These are phyloP conservation scores for Cladosporium cucumerinum DNA, from an alignment of 2,329 filamentous ascomycete genomes.

Conservation along the genomic window DNA sequence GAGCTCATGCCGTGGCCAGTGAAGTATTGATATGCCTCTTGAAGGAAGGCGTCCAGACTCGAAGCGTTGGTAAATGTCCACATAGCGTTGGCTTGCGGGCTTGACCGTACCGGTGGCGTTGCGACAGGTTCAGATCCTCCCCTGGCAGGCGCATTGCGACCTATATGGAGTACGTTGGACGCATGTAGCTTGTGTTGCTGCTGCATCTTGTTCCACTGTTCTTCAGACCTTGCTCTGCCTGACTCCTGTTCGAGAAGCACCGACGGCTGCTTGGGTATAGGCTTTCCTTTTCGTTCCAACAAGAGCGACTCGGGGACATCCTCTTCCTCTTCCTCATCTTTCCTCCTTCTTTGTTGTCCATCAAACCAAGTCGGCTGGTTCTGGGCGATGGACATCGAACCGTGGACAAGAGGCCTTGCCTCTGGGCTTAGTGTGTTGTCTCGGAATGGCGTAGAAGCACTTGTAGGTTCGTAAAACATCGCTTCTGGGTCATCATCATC, in stretches of 20 bases:
- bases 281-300: constrained; percentile 43
- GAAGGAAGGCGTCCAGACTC: constrained; percentile 83
- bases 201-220: constrained; percentile 51
- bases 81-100: constrained; percentile 73
- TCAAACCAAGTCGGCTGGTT: constrained; percentile 42
- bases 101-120: constrained; percentile 41
- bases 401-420: constrained; percentile 16
- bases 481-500: constrained; percentile 55
- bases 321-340: constrained; percentile 51
- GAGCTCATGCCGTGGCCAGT: constrained; percentile 79
- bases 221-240: constrained; percentile 29
- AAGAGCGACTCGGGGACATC: constrained; percentile 63
- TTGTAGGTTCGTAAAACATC: constrained; percentile 50
- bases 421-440: constrained; percentile 49
- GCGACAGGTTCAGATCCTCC: constrained; percentile 19
- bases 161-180: constrained; percentile 7
- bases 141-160: not conserved
- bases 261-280: constrained; percentile 11
- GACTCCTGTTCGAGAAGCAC: constrained; percentile 13
- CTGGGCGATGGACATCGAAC: constrained; percentile 26
- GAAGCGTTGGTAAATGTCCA: constrained; percentile 92
- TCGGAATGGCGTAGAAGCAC: constrained; percentile 19
- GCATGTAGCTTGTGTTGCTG: constrained; percentile 45
- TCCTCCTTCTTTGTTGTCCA: constrained; percentile 25
- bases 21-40: constrained; percentile 83